Evolutionary conservation across 2,329 filamentous ascomycete genomes (phyloP).

Genomic region (Fusarium solani-melongenae): DNA sequence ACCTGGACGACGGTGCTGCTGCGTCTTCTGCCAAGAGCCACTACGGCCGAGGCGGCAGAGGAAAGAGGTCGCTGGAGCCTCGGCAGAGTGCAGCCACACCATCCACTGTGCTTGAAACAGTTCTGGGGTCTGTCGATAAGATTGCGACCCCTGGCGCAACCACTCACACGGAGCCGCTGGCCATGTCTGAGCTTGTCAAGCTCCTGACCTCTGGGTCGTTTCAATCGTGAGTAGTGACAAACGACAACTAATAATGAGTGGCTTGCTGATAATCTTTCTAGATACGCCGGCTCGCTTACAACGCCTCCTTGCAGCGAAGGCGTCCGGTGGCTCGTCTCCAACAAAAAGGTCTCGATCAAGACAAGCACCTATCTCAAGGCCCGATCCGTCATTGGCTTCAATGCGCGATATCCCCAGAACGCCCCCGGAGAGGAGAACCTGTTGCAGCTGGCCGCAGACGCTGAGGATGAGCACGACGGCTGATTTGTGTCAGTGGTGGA

Average conservation of each 20-base stretch:
- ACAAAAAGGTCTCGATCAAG: conserved; percentile 58
- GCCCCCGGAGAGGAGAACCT: conserved; percentile 53
- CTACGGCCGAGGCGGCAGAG: not conserved
- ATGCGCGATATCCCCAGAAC: conserved; percentile 66
- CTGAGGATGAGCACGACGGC: not conserved
- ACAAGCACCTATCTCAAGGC: conserved; percentile 62
- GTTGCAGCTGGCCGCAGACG: not conserved
- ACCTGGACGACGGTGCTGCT: conserved; percentile 33
- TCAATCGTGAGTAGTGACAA: conserved; percentile 39
- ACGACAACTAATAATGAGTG: not conserved
- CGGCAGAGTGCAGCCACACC: conserved; percentile 16
- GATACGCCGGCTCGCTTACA: conserved; percentile 69
- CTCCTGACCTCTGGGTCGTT: conserved; percentile 46
- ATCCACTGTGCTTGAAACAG: conserved; percentile 48
- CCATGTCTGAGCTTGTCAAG: conserved; percentile 54
- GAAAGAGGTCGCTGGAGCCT: conserved; percentile 7
- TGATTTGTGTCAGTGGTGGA: not conserved
- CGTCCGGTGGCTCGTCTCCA: conserved; percentile 64
- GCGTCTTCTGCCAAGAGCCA: not conserved
- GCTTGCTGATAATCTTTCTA: conserved; percentile 23
- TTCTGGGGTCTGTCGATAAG: conserved; percentile 48
- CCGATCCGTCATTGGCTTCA: conserved; percentile 65
- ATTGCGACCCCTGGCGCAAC: conserved; percentile 53
- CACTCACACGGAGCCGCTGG: conserved; percentile 51
- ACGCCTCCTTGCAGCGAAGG: conserved; percentile 71